These are phyloP conservation scores for Fusarium chlamydosporum DNA, from an alignment of 2,329 filamentous ascomycete species.

Conservation along the genomic window DNA sequence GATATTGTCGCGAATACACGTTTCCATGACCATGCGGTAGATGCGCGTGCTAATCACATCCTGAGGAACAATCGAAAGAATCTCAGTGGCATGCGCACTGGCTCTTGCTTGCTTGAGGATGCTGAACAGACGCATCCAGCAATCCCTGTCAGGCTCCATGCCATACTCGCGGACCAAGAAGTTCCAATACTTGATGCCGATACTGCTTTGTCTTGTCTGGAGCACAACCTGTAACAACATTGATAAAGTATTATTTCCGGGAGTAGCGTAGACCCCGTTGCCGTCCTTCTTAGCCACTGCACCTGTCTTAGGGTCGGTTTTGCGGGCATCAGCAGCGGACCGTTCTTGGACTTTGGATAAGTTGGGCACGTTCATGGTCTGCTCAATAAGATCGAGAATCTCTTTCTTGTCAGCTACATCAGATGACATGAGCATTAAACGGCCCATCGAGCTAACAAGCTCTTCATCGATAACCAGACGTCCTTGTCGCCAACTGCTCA, in stretches of 20 bases:
- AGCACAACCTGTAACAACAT: slow-evolving; percentile 76
- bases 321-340: slow-evolving; percentile 19
- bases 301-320: slow-evolving; percentile 14
- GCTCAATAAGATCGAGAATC: slow-evolving; percentile 80
- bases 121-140: slow-evolving; percentile 77
- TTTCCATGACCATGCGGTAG: slow-evolving; percentile 79
- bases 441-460: slow-evolving; percentile 85
- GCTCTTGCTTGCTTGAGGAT: slow-evolving; percentile 75
- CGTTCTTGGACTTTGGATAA: slow-evolving; percentile 54
- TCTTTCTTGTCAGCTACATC: slow-evolving; percentile 74
- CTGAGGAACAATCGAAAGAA: slow-evolving; percentile 70
- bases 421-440: slow-evolving; percentile 77
- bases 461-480: slow-evolving; percentile 80
- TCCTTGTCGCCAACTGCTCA: slow-evolving; percentile 80
- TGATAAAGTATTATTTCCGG: slow-evolving; percentile 73
- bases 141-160: slow-evolving; percentile 79
- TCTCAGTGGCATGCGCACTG: slow-evolving; percentile 71
- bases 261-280: slow-evolving; percentile 57
- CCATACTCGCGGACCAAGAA: slow-evolving; percentile 72
- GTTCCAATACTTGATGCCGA: slow-evolving; percentile 85
- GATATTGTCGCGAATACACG: slow-evolving; percentile 81
- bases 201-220: slow-evolving; percentile 70
- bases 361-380: slow-evolving; percentile 83
- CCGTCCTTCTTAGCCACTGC: slow-evolving; percentile 30
- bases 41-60: slow-evolving; percentile 63